Percentiles rank a stretch among this genome's conserved stretches.
These are phyloP conservation scores for Ormosia semicastrata DNA, from an alignment of 306 rosid genomes.

Conservation along the genomic window DNA sequence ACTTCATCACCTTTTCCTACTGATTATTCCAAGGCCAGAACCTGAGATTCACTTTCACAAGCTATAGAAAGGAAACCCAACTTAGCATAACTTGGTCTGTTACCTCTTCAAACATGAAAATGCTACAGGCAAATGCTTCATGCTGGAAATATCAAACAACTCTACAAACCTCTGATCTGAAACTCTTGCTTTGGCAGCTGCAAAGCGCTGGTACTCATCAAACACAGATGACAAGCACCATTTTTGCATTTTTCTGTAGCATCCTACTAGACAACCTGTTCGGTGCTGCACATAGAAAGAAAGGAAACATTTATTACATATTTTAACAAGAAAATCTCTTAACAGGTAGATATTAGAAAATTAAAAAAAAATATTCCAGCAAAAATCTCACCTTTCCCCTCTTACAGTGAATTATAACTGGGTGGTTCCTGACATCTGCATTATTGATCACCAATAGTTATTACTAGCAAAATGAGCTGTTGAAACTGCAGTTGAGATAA, in stretches of 20 bases:
- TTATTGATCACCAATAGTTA: slow-evolving; percentile 24
- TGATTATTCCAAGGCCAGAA: slow-evolving; percentile 33
- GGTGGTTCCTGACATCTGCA: slow-evolving; percentile 93
- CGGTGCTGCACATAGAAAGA: slow-evolving; percentile 67
- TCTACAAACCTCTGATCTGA: slow-evolving; percentile 97
- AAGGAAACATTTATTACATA: slow-evolving; percentile 16
- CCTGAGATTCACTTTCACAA: slow-evolving; percentile 38
- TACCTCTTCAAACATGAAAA: slow-evolving; percentile 69
- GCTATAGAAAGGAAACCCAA: slow-evolving; percentile 38
- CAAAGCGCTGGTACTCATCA: slow-evolving; percentile 91
- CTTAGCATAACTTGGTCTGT: slow-evolving; percentile 27
- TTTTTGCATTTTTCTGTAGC: slow-evolving; percentile 84
- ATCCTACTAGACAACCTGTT: slow-evolving; percentile 97
- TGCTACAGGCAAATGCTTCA: slow-evolving; percentile 68
- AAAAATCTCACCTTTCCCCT: slow-evolving; percentile 76
- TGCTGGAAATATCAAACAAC: slow-evolving; percentile 80
- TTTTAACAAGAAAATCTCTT: neutral
- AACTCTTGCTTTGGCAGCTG: slow-evolving; percentile 96
- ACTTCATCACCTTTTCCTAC: slow-evolving; percentile 59
- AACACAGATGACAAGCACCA: slow-evolving; percentile 95
- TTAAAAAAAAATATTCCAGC: neutral
- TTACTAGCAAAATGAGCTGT: neutral
- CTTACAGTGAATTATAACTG: slow-evolving; percentile 90
- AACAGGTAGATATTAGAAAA: neutral
- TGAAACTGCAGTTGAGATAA: neutral